phyloP scores from a whole-genome alignment of 441 rosid genomes.

The Biscutella auriculata region DNA sequence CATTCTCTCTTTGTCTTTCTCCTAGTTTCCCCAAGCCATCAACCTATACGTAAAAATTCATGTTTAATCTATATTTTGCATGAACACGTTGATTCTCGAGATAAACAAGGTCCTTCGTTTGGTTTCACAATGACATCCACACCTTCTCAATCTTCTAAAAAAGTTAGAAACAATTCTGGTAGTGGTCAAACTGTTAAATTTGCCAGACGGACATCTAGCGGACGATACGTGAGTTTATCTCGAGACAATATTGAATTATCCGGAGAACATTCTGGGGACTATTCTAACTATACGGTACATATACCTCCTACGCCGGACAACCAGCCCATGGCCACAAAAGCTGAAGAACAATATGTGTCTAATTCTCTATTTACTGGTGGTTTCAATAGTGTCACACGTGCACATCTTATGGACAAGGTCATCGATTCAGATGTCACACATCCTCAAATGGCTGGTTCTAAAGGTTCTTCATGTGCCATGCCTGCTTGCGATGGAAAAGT shows the following conservation, averaged over 20 bases:
- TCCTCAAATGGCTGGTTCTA: conserved; percentile 87
- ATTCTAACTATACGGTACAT: conserved; percentile 80
- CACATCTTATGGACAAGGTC: conserved; percentile 91
- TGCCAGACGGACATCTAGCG: conserved; percentile 83
- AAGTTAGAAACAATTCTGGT: conserved; percentile 42
- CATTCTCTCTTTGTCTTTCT: conserved; percentile 13
- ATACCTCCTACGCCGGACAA: conserved; percentile 91
- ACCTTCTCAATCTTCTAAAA: conserved; percentile 53
- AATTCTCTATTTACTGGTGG: conserved; percentile 83
- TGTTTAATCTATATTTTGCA: neutral
- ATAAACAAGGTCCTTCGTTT: conserved; percentile 5
- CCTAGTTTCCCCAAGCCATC: neutral
- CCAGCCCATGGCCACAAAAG: conserved; percentile 82
- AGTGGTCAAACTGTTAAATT: conserved; percentile 80
- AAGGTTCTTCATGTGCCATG: conserved; percentile 72
- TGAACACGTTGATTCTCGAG: conserved; percentile 4
- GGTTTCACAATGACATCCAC: conserved; percentile 41
- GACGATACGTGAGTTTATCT: conserved; percentile 70
- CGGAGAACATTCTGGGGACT: conserved; percentile 62
- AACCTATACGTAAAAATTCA: neutral
- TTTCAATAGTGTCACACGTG: conserved; percentile 78
- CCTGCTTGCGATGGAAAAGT: conserved; percentile 77
- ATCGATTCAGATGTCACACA: conserved; percentile 76
- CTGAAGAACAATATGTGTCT: conserved; percentile 82
- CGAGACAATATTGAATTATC: conserved; percentile 77